phyloP scores from a whole-genome alignment of 2,329 filamentous ascomycete species.

The Colletotrichum trifolii region DNA sequence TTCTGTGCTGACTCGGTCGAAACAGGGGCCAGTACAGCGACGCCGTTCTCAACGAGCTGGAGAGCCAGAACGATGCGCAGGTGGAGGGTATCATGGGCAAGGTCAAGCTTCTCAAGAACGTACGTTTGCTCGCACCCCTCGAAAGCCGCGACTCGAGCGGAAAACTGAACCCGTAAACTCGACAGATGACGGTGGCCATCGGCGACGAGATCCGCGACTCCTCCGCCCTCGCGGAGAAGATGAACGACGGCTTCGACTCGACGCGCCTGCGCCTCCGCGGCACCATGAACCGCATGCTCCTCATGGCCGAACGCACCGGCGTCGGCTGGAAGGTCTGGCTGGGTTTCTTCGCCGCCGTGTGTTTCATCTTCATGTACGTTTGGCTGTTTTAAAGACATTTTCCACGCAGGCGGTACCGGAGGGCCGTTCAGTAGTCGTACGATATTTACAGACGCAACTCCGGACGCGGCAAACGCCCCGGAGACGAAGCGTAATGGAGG shows the following conservation, averaged over 20 bases:
- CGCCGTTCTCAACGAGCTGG: slow-evolving; percentile 89
- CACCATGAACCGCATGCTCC: slow-evolving; percentile 96
- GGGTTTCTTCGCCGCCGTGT: slow-evolving; percentile 85
- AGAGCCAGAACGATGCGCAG: slow-evolving; percentile 93
- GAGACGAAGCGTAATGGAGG: no score
- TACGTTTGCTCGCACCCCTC: slow-evolving; percentile 57
- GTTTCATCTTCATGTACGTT: slow-evolving; percentile 88
- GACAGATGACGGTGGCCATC: slow-evolving; percentile 88
- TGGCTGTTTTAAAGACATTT: slow-evolving; percentile 77
- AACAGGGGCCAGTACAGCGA: slow-evolving; percentile 89
- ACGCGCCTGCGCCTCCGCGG: slow-evolving; percentile 83
- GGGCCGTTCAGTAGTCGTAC: no score
- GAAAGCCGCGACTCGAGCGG: neutral
- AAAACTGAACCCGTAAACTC: slow-evolving; percentile 28
- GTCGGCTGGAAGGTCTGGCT: slow-evolving; percentile 97
- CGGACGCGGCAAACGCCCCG: no score
- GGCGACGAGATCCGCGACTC: slow-evolving; percentile 95
- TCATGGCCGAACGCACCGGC: slow-evolving; percentile 96
- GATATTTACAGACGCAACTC: no score
- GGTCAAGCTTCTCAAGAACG: slow-evolving; percentile 88
- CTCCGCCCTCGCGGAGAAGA: slow-evolving; percentile 88
- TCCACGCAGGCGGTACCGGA: no score
- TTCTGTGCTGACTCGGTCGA: slow-evolving; percentile 10
- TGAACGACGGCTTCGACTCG: slow-evolving; percentile 94
- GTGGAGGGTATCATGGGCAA: slow-evolving; percentile 92